phyloP scores from a whole-genome alignment of 108 stramenopile species.

The Pseudonitzschia multiseries region DNA sequence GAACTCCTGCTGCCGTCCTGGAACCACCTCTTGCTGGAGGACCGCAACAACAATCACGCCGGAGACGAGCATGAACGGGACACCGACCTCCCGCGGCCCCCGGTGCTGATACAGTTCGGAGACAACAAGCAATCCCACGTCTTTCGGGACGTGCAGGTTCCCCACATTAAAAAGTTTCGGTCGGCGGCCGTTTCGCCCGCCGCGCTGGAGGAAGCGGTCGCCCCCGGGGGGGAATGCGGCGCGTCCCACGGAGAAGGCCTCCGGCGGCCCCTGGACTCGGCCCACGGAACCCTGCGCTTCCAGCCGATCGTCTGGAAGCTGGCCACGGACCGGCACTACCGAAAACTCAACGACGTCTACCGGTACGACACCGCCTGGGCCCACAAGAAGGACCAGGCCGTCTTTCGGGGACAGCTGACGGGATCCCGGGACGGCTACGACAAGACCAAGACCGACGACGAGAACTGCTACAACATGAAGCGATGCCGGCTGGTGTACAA shows the following conservation, averaged over 20 bases:
- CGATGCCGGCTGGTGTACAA: constrained; percentile 67
- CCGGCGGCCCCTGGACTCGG: constrained; percentile 19
- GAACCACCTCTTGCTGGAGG: constrained; percentile 35
- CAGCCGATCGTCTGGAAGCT: constrained; percentile 68
- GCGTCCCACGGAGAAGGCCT: background rate
- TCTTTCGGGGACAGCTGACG: constrained; percentile 76
- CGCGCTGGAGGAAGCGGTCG: constrained; percentile 31
- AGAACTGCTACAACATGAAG: constrained; percentile 49
- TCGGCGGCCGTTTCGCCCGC: constrained; percentile 12
- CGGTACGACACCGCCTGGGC: constrained; percentile 69
- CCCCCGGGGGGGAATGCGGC: constrained; percentile 24
- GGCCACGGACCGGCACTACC: constrained; percentile 47
- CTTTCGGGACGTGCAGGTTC: constrained; percentile 37
- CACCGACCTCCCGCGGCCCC: constrained; percentile 10
- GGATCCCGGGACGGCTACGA: constrained; percentile 53
- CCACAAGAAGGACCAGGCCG: constrained; percentile 61
- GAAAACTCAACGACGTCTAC: constrained; percentile 38
- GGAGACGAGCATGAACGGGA: background rate
- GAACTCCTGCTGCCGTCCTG: constrained; percentile 33
- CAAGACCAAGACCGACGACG: constrained; percentile 35
- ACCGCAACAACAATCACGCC: background rate
- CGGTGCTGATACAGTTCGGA: constrained; percentile 54
- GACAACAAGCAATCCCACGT: constrained; percentile 47
- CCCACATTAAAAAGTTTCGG: constrained; percentile 62
- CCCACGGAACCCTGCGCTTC: constrained; percentile 29